Conservation (phyloP, 208 protist species). For the Acanthamoeba triangularis region DNA sequence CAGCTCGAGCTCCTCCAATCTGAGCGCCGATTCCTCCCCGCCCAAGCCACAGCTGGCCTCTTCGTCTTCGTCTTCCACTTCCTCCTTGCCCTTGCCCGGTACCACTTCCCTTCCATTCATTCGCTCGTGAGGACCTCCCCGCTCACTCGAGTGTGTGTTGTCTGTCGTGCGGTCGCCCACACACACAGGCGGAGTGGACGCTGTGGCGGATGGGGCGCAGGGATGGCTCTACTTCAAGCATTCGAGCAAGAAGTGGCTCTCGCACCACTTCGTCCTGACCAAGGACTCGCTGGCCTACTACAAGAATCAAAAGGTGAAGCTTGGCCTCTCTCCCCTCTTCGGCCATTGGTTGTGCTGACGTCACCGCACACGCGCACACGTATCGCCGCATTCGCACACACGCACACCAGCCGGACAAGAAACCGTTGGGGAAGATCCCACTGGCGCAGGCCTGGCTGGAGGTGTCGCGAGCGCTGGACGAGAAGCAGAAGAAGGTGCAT, state of each 20-base stretch:
- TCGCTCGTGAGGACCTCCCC: no score
- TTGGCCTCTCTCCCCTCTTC: neutral
- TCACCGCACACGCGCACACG: neutral
- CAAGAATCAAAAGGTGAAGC: slow-evolving; percentile 42
- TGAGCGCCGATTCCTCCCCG: neutral
- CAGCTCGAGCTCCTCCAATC: slow-evolving; percentile 16
- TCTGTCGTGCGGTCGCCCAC: neutral
- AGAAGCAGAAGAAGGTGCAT: slow-evolving; percentile 62
- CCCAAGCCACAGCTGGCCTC: no score
- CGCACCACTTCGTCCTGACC: slow-evolving; percentile 18
- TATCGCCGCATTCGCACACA: neutral
- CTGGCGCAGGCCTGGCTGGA: slow-evolving; percentile 49
- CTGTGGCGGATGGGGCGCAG: neutral
- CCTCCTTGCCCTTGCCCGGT: no score
- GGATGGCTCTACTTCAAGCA: slow-evolving; percentile 50
- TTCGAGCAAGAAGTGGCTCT: slow-evolving; percentile 50
- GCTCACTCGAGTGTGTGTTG: neutral
- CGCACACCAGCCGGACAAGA: neutral
- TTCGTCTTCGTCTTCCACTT: no score
- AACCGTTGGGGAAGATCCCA: slow-evolving; percentile 46
- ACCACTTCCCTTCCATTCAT: no score
- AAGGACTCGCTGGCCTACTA: neutral
- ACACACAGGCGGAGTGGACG: neutral
- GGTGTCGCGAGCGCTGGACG: slow-evolving; percentile 25
- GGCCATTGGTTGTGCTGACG: neutral